phyloP scores from a whole-genome alignment of 2,329 filamentous ascomycete species.

The Fusarium continuum region DNA sequence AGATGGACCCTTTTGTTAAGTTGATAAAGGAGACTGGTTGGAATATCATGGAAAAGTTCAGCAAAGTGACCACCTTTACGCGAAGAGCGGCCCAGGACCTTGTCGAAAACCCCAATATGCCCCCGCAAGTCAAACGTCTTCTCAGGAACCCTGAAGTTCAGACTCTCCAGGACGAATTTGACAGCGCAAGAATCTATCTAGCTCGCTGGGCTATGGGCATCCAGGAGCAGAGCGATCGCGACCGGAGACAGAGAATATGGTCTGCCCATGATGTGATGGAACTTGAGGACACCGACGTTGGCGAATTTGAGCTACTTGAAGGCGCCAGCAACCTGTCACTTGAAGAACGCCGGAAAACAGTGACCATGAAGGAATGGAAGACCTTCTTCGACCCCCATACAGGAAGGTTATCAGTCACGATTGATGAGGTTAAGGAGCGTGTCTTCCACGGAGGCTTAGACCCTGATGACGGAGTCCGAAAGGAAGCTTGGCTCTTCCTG shows the following conservation, averaged over 20 bases:
- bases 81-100: slow-evolving; percentile 90
- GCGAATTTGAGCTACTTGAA: slow-evolving; percentile 94
- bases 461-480: slow-evolving; percentile 87
- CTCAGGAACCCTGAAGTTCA: slow-evolving; percentile 94
- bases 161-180: slow-evolving; percentile 95
- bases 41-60: slow-evolving; percentile 96
- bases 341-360: slow-evolving; percentile 77
- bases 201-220: slow-evolving; percentile 99
- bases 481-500: slow-evolving; percentile 96
- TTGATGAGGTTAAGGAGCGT: slow-evolving; percentile 95
- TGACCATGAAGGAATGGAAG: slow-evolving; percentile 90
- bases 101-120: slow-evolving; percentile 88
- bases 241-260: slow-evolving; percentile 88
- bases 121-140: slow-evolving; percentile 84
- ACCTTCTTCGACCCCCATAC: slow-evolving; percentile 81
- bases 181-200: slow-evolving; percentile 92
- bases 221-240: slow-evolving; percentile 92
- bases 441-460: slow-evolving; percentile 95
- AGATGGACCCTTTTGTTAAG: slow-evolving; percentile 93
- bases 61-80: slow-evolving; percentile 96
- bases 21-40: slow-evolving; percentile 94
- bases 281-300: slow-evolving; percentile 92
- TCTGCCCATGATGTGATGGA: slow-evolving; percentile 92
- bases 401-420: slow-evolving; percentile 79
- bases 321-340: slow-evolving; percentile 77